These are phyloP conservation scores for Phytopythium chamaehyphon DNA, from an alignment of 352 stramenopile species.

Conservation along the genomic window DNA sequence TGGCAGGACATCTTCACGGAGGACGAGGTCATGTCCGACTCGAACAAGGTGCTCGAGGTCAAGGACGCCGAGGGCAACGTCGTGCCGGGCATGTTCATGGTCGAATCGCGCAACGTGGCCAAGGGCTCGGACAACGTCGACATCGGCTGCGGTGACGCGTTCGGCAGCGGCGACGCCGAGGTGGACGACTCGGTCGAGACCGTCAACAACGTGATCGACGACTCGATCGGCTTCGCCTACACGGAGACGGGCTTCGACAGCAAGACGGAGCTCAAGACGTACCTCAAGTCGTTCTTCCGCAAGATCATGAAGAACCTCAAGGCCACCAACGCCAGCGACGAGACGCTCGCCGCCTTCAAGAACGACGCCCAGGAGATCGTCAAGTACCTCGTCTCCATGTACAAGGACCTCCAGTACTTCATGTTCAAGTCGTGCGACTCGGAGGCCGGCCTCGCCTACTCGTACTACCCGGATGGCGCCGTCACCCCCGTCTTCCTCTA, in stretches of 20 bases:
- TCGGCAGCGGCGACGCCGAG: conserved; percentile 35
- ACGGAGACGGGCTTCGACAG: conserved; percentile 59
- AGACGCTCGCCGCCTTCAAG: conserved; percentile 48
- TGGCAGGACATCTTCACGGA: conserved; percentile 71
- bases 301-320: conserved; percentile 70
- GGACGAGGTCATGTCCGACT: conserved; percentile 66
- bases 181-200: conserved; percentile 58
- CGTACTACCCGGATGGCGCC: conserved; percentile 59
- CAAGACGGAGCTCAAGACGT: conserved; percentile 63
- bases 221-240: conserved; percentile 54
- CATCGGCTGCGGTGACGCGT: conserved; percentile 56
- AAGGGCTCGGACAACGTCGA: conserved; percentile 56
- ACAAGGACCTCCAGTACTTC: conserved; percentile 68
- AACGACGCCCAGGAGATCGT: conserved; percentile 59
- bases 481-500: conserved; percentile 51
- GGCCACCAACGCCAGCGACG: conserved; percentile 34
- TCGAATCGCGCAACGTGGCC: conserved; percentile 45
- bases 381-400: conserved; percentile 60
- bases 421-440: conserved; percentile 66
- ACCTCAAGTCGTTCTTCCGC: conserved; percentile 68
- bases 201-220: conserved; percentile 63
- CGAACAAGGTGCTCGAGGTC: conserved; percentile 39
- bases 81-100: conserved; percentile 56
- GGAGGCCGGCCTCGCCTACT: conserved; percentile 56
- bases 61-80: conserved; percentile 50